A percentile compares a stretch with the other conserved stretches of the same genome.
Evolutionary conservation across 2,329 filamentous ascomycete species (phyloP).

Genomic region (Cladosporium sp.): DNA sequence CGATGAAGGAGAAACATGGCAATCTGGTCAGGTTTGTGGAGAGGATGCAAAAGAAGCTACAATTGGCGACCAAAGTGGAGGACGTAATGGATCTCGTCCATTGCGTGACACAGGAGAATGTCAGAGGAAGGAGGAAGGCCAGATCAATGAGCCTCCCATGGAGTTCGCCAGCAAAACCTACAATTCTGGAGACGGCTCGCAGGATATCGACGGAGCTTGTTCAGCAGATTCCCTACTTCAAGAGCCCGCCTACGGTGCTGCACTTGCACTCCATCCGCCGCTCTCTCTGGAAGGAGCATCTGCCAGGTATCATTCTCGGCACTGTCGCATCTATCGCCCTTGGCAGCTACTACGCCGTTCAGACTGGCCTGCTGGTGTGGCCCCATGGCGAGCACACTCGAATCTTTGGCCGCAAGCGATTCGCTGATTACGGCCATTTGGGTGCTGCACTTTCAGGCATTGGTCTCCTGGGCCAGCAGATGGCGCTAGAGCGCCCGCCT

Average conservation of each 20-base stretch:
- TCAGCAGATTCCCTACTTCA: conserved; percentile 28
- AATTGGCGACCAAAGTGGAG: conserved; percentile 28
- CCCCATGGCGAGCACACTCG: conserved; percentile 36
- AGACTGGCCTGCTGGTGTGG: conserved; percentile 31
- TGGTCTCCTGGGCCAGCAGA: conserved; percentile 26
- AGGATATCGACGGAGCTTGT: conserved; percentile 23
- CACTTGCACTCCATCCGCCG: background rate
- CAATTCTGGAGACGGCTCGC: conserved; percentile 18
- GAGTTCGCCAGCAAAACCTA: conserved; percentile 19
- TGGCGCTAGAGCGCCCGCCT: background rate
- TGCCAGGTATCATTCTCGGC: conserved; percentile 26
- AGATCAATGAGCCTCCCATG: conserved; percentile 31
- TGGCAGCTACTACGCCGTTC: conserved; percentile 27
- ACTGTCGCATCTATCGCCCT: conserved; percentile 24
- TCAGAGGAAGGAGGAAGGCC: conserved; percentile 12
- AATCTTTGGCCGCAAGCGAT: conserved; percentile 36
- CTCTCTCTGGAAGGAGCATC: conserved; percentile 25
- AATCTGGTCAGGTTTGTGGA: conserved; percentile 41
- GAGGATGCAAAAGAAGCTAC: conserved; percentile 33
- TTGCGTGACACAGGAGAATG: conserved; percentile 17
- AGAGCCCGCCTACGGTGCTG: conserved; percentile 10
- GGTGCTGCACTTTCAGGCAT: conserved; percentile 37
- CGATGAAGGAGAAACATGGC: conserved; percentile 52
- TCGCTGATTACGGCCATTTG: conserved; percentile 37
- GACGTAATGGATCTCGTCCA: conserved; percentile 25